Evolutionary conservation across 192 early-diverging fungal species (phyloP).

Genomic region (Entomortierella parvispora): DNA sequence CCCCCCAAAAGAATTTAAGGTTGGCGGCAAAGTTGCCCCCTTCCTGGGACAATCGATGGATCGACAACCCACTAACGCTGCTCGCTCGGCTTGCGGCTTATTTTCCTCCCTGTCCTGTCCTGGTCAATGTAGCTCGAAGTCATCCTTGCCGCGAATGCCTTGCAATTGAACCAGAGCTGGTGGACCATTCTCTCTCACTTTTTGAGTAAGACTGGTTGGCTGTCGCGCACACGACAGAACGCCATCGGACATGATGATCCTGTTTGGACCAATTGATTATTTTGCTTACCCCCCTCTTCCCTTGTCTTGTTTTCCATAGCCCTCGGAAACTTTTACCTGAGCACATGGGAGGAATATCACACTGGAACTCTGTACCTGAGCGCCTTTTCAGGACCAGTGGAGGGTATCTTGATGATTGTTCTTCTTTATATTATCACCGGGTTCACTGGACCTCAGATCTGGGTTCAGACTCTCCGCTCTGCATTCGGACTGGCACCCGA

Average conservation of each 20-base stretch:
- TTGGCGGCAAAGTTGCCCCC: no score
- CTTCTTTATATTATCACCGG: conserved; percentile 71
- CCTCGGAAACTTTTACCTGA: conserved; percentile 90
- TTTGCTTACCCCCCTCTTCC: no score
- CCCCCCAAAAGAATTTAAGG: conserved; percentile 32
- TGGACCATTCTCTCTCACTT: conserved; percentile 49
- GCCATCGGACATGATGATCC: no score
- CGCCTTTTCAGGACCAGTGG: conserved; percentile 90
- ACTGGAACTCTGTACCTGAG: conserved; percentile 87
- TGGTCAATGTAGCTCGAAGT: conserved; percentile 34
- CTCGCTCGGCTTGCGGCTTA: neutral
- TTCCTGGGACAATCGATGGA: no score
- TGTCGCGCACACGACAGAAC: no score
- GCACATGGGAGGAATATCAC: conserved; percentile 96
- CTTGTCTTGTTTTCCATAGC: conserved; percentile 37
- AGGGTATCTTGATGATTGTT: conserved; percentile 82
- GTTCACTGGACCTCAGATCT: conserved; percentile 54
- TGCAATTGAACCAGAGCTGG: conserved; percentile 51
- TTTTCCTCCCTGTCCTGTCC: neutral
- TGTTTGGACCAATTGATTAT: neutral
- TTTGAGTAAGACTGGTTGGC: conserved; percentile 21
- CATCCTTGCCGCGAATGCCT: conserved; percentile 40
- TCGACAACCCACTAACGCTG: neutral
- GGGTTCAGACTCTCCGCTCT: conserved; percentile 47
- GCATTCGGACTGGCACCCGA: conserved; percentile 27